Percentiles rank a stretch among this genome's conserved stretches.
Conservation (phyloP, 768 basidiomycete genomes). For the Clathrus columnatus region DNA sequence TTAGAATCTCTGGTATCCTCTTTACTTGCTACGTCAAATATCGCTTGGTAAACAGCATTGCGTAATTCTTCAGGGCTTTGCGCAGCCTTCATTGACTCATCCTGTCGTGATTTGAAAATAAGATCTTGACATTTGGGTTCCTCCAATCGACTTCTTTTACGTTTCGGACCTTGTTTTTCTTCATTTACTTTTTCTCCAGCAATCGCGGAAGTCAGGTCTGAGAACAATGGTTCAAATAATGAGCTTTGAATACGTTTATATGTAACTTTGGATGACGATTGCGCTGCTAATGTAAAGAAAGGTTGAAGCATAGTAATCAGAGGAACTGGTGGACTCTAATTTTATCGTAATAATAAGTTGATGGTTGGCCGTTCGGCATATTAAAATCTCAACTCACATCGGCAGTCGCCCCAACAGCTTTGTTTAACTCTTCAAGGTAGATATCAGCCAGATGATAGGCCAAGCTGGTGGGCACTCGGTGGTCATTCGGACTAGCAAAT, state of each 20-base stretch:
- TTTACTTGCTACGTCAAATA: conserved; percentile 71
- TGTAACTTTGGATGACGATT: conserved; percentile 51
- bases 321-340: conserved; percentile 31
- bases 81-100: neutral
- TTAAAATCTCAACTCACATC: conserved; percentile 1
- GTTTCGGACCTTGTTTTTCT: conserved; percentile 29
- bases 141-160: conserved; percentile 39
- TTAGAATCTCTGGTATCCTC: conserved; percentile 70
- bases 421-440: conserved; percentile 84
- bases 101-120: conserved; percentile 30
- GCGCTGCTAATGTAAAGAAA: conserved; percentile 64
- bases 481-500: conserved; percentile 50
- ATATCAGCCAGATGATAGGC: conserved; percentile 84
- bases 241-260: conserved; percentile 66
- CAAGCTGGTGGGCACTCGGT: conserved; percentile 66
- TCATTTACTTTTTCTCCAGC: conserved; percentile 20
- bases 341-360: conserved; percentile 13
- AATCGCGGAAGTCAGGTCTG: conserved; percentile 35
- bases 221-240: conserved; percentile 61
- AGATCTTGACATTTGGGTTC: conserved; percentile 35
- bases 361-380: neutral
- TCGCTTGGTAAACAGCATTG: conserved; percentile 43
- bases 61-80: conserved; percentile 28
- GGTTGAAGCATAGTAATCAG: conserved; percentile 53
- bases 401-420: conserved; percentile 15